Conservation (phyloP, 371 early-diverging fungal genomes). For the Ecytonucleospora hepatopenaei region DNA sequence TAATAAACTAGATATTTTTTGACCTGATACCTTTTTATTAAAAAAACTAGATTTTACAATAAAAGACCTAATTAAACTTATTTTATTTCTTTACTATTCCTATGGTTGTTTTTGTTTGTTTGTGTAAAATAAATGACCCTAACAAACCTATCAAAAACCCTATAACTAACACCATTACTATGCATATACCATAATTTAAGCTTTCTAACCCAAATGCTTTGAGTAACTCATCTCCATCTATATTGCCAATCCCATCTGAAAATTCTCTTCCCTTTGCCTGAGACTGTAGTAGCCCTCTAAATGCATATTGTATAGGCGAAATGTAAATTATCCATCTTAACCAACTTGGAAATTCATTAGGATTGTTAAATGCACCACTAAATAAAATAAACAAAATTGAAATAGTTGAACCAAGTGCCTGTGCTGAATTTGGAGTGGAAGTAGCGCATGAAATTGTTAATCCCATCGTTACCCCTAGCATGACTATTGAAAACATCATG, state of each 20-base stretch:
- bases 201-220: conserved; percentile 10
- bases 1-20: too few species aligned
- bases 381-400: conserved; percentile 58
- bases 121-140: conserved; percentile 24
- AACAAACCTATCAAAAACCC: conserved; percentile 1
- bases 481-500: conserved; percentile 43
- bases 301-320: conserved; percentile 53
- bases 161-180: conserved; percentile 12
- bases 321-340: conserved; percentile 58
- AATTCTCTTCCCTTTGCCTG: conserved; percentile 23
- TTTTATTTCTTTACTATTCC: too few species aligned
- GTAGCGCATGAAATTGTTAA: conserved; percentile 56
- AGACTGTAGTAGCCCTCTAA: conserved; percentile 42
- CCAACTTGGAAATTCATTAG: conserved; percentile 51
- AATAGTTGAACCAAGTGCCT: conserved; percentile 57
- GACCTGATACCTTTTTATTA: too few species aligned
- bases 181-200: background rate
- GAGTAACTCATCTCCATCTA: conserved; percentile 18
- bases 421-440: conserved; percentile 54
- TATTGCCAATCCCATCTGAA: background rate
- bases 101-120: conserved; percentile 23
- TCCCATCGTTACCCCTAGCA: conserved; percentile 50
- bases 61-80: too few species aligned
- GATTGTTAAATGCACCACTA: conserved; percentile 56
- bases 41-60: too few species aligned